Evolutionary conservation across 169 alveolate species (phyloP), one percentile per base, ranked within the genome.

Genomic region (Eimeria falciformis): DNA sequence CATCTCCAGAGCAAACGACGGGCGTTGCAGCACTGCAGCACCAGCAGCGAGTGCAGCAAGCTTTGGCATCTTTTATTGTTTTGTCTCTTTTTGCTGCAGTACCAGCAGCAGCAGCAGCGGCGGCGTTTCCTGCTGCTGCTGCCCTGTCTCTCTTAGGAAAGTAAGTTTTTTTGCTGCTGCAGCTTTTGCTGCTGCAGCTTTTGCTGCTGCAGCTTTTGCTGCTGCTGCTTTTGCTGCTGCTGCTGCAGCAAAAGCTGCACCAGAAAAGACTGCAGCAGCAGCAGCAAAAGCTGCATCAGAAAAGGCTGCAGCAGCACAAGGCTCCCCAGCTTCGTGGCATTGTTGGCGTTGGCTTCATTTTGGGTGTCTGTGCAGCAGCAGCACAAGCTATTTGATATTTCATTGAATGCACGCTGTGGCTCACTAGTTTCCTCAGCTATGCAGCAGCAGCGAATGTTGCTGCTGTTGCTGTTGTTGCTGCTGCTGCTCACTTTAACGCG

Each of bases 91-190:
- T 73, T 45, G 84, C 62, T 3, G 84, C 84, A 33, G 84, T 23
- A 73, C 65, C 84, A 73, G 84, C 84, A 73, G 84, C 84, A 45
- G 62, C 84, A 73, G 40, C 65, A 73, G 65, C 71, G 21, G 25
- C 29, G 21, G 27, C 33, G 21, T 14, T 9, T 5, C 7, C 71
- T 5, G 71, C 7, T 58, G 71, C 27, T 58, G 71, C 27, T 58
- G 27, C n/a, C 7, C 7, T 7, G 71, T n/a, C 29, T 58, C 71
- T 58, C 71, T 58, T 58, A 27, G 71, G 71, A 50, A 14, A 14
- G 21, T 9, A 9, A 7, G 9, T 14, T n/a, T 58, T 58, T 14
- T 5, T 21, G 71, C 27, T 58, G 29, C 29, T 27, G 9, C 9
- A 5, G 9, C 21, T 58, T 9, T 58, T 27, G 71, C 71, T 7